These are phyloP conservation scores for Cytospora piceicola DNA, from an alignment of 2,329 filamentous ascomycete species.

Conservation along the genomic window DNA sequence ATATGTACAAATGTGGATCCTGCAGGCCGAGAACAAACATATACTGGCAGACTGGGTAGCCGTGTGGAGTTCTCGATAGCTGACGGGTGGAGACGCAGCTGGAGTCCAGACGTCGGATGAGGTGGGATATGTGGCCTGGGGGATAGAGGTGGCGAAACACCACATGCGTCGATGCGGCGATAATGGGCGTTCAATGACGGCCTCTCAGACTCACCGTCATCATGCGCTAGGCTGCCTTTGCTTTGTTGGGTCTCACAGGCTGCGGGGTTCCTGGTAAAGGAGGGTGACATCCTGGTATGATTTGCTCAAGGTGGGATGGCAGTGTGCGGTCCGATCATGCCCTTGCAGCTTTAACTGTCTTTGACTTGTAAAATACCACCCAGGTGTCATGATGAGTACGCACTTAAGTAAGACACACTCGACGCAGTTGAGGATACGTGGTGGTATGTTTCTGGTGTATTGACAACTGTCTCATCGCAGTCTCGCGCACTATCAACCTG, in stretches of 20 bases:
- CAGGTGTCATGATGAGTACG: too few species aligned
- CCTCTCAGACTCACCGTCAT: constrained; percentile 25
- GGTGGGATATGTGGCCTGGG: constrained; percentile 25
- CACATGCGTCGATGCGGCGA: background rate
- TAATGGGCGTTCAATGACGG: constrained; percentile 7
- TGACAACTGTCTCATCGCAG: too few species aligned
- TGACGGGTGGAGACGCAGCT: constrained; percentile 1
- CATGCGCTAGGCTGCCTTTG: constrained; percentile 23
- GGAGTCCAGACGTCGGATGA: background rate
- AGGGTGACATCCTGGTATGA: constrained; percentile 20
- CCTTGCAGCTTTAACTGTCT: too few species aligned
- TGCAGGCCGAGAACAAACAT: constrained; percentile 1
- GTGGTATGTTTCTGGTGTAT: too few species aligned
- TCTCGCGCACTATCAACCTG: too few species aligned
- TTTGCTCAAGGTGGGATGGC: constrained; percentile 1
- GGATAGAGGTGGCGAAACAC: constrained; percentile 26
- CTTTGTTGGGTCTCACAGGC: constrained; percentile 20
- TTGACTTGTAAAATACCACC: too few species aligned
- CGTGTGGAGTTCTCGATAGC: constrained; percentile 5
- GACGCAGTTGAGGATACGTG: too few species aligned
- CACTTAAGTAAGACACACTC: too few species aligned
- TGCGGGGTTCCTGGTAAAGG: constrained; percentile 9
- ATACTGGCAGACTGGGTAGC: constrained; percentile 6
- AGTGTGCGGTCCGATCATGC: background rate
- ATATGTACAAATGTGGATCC: constrained; percentile 7